Evolutionary conservation across 441 rosid species (phyloP).

Genomic region (Syzygium syzygioides): DNA sequence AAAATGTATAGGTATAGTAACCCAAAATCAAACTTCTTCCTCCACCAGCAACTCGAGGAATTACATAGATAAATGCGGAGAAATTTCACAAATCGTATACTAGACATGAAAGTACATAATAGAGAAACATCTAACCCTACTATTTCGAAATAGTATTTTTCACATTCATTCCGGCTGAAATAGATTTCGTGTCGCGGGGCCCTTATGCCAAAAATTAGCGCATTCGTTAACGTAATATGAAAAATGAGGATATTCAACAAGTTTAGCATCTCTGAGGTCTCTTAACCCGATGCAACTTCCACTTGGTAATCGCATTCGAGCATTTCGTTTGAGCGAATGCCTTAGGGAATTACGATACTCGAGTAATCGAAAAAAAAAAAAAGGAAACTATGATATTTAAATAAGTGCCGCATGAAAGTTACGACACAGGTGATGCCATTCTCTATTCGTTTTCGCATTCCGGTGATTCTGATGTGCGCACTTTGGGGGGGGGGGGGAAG

Average conservation of each 20-base stretch:
- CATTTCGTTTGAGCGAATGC: background rate
- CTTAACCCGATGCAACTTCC: background rate
- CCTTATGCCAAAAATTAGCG: background rate
- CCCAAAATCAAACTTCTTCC: background rate
- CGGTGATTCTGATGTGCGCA: fast-evolving
- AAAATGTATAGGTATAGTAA: background rate
- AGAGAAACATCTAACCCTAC: background rate
- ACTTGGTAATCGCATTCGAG: background rate
- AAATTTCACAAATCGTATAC: background rate
- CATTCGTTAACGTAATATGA: background rate
- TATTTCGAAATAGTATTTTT: no score
- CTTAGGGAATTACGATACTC: background rate
- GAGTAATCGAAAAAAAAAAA: background rate
- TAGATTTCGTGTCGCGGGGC: background rate
- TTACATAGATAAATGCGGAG: background rate
- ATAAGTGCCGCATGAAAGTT: fast-evolving
- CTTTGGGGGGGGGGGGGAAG: background rate
- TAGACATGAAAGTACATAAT: background rate
- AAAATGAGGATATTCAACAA: no score
- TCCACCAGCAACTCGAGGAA: background rate
- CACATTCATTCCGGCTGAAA: no score
- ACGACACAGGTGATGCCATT: fast-evolving
- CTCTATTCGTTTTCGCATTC: fast-evolving
- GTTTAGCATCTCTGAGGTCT: background rate
- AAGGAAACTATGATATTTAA: fast-evolving